phyloP scores from a whole-genome alignment of 2,329 filamentous ascomycete genomes.

The Aspergillus pseudoviridinutans region DNA sequence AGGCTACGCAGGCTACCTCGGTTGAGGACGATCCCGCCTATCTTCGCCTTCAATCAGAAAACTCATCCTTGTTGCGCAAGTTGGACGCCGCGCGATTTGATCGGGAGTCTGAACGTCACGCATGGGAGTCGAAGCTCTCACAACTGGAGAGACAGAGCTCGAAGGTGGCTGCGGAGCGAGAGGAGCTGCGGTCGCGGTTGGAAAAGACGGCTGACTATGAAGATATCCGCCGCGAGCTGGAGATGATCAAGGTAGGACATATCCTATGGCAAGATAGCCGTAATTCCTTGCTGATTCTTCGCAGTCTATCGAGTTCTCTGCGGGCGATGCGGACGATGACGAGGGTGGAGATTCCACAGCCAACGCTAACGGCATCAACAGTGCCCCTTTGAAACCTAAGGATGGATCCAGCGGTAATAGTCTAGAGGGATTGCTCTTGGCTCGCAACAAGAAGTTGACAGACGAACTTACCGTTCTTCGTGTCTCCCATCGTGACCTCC shows the following conservation, averaged over 20 bases:
- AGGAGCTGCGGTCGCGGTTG: slow-evolving; percentile 73
- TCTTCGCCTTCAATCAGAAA: slow-evolving; percentile 85
- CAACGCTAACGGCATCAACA: slow-evolving; percentile 40
- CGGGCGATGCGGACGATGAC: slow-evolving; percentile 79
- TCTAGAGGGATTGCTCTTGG: slow-evolving; percentile 83
- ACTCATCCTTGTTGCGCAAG: slow-evolving; percentile 84
- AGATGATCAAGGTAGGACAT: slow-evolving; percentile 70
- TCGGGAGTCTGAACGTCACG: slow-evolving; percentile 73
- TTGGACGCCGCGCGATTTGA: slow-evolving; percentile 80
- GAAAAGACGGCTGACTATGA: slow-evolving; percentile 93
- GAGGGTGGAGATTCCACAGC: slow-evolving; percentile 44
- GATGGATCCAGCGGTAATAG: slow-evolving; percentile 58
- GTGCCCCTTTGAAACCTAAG: slow-evolving; percentile 53
- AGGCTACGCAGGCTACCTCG: slow-evolving; percentile 54
- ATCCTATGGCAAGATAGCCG: not conserved
- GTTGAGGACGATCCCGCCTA: slow-evolving; percentile 88
- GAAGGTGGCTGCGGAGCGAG: slow-evolving; percentile 73
- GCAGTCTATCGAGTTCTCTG: slow-evolving; percentile 89
- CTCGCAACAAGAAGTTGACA: slow-evolving; percentile 92
- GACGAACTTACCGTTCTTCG: slow-evolving; percentile 90
- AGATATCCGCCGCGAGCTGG: slow-evolving; percentile 90
- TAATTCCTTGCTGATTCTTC: slow-evolving; percentile 6
- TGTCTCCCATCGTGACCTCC: slow-evolving; percentile 89
- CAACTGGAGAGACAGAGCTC: slow-evolving; percentile 74
- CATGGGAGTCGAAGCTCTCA: slow-evolving; percentile 70